These are phyloP conservation scores for Cladosporium halotolerans DNA, from an alignment of 2,329 filamentous ascomycete genomes.

Conservation along the genomic window DNA sequence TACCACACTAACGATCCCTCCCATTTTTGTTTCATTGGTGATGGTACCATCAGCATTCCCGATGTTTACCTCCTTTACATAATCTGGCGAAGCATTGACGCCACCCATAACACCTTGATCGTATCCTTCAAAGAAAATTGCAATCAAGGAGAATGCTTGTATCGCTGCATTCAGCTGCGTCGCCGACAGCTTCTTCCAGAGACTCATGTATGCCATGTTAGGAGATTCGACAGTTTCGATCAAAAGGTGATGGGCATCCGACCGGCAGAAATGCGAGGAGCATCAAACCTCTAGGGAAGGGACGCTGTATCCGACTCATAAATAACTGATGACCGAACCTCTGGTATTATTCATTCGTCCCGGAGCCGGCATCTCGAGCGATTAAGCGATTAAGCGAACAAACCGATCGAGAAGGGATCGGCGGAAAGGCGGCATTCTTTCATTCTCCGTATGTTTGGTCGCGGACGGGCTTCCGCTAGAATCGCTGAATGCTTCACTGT, in stretches of 20 bases:
- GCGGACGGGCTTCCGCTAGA: no score
- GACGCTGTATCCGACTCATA: neutral
- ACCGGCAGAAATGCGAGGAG: neutral
- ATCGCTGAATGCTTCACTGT: no score
- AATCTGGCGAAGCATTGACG: constrained; percentile 40
- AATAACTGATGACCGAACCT: neutral
- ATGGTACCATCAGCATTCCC: constrained; percentile 41
- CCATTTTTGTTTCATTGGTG: constrained; percentile 45
- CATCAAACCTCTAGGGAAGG: neutral
- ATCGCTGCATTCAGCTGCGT: constrained; percentile 37
- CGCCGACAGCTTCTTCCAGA: constrained; percentile 39
- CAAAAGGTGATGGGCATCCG: neutral
- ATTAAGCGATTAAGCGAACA: neutral
- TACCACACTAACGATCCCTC: constrained; percentile 45
- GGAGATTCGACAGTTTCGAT: neutral
- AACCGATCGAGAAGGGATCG: neutral
- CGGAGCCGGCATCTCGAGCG: neutral
- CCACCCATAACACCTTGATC: constrained; percentile 51
- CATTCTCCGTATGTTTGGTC: no score
- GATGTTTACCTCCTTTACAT: constrained; percentile 41
- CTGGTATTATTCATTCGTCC: neutral
- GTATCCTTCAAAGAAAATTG: constrained; percentile 43
- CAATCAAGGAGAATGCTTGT: constrained; percentile 30
- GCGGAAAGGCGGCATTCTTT: no score
- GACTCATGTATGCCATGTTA: neutral